Conservation (phyloP, 768 basidiomycete species). For the Tylopilus balloui region DNA sequence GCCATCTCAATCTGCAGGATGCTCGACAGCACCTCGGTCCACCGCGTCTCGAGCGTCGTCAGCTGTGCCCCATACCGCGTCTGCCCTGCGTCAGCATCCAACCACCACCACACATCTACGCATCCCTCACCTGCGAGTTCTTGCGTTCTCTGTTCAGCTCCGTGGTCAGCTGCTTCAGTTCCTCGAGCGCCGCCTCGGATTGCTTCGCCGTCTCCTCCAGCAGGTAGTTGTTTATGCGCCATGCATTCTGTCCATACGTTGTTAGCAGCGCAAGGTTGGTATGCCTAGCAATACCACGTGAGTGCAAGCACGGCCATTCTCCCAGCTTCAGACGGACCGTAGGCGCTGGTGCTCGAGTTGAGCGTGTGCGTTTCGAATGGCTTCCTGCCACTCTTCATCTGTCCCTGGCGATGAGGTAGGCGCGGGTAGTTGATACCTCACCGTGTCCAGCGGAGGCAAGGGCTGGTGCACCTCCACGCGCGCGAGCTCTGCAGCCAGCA, state of each 20-base stretch:
- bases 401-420: slow-evolving; percentile 58
- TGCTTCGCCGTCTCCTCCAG: slow-evolving; percentile 73
- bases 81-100: slow-evolving; percentile 35
- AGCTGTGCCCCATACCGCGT: slow-evolving; percentile 76
- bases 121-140: slow-evolving; percentile 61
- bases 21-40: slow-evolving; percentile 89
- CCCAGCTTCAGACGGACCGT: slow-evolving; percentile 43
- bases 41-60: slow-evolving; percentile 75
- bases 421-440: slow-evolving; percentile 70
- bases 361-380: slow-evolving; percentile 71
- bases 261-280: slow-evolving; percentile 80
- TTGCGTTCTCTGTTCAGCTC: slow-evolving; percentile 88
- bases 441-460: slow-evolving; percentile 61
- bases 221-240: slow-evolving; percentile 87
- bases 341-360: slow-evolving; percentile 84
- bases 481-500: slow-evolving; percentile 68
- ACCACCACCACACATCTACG: background rate
- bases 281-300: slow-evolving; percentile 45
- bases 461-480: slow-evolving; percentile 68
- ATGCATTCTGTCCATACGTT: slow-evolving; percentile 86
- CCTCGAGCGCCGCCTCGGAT: slow-evolving; percentile 68
- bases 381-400: slow-evolving; percentile 72
- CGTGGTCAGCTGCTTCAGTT: slow-evolving; percentile 70
- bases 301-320: background rate
- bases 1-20: slow-evolving; percentile 96